Evolutionary conservation across 2,329 filamentous ascomycete genomes (phyloP), one percentile per base, ranked within the genome.

Genomic region (Nothophoma quercina): DNA sequence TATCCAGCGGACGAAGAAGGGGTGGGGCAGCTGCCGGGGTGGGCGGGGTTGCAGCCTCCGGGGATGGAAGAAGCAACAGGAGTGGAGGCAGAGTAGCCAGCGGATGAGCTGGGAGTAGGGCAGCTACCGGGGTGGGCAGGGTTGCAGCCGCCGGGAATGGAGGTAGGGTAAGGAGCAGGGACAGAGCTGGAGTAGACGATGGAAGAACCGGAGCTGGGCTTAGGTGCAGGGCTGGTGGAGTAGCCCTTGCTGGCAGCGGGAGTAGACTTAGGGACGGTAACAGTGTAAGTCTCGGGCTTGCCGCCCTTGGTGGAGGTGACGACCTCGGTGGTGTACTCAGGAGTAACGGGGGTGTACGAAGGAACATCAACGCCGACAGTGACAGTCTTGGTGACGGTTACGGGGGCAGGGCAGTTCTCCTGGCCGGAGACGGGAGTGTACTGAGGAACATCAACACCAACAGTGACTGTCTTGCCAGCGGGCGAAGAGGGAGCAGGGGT

Each of bases 281-380:
- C 59, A 12, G 66, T 68, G 56, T 66, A 62, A 21, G 54, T 58
- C 42, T 62, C 55, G 21, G 48, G 52, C 16, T 53, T 40, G 36
- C 63, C 63, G 22, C 25, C 34, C 57, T 70, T 65, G 29, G 63
- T 69, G 29, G 68, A 53, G 9, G 69, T 72, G 52, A 68, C 65
- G 22, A 67, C 70, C 60, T 69, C 67, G 49, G 59, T 64, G 25
- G 56, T 50, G 50, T 56, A 63, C n/a, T 36, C 44, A 15, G 50
- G 42, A 21, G 34, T 22, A 12, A 39, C 52, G 6, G 57, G 57
- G 15, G 57, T 55, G 35, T 44, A 55, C 19, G 40, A 51, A 7
- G 54, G 45, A 26, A 48, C 41, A 15, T 62, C 56, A 56, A 26
- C 55, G 49, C 35, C 55, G 9, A 52, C 51, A 13, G 36, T 43